phyloP scores from a whole-genome alignment of 140 eudicot species.

The Bidens hawaiensis region DNA sequence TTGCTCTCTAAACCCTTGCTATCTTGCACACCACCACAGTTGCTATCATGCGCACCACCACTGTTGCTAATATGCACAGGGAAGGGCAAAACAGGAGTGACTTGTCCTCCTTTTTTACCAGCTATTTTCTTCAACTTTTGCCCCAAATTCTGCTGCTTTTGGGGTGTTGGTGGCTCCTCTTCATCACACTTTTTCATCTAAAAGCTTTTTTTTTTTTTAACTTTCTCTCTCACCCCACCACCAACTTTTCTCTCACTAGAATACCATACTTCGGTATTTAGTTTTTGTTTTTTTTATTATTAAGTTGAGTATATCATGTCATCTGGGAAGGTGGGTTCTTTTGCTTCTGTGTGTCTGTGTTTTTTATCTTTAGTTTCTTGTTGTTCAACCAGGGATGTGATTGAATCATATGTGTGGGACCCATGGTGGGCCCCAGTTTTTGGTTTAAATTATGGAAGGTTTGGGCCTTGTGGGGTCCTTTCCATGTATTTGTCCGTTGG shows the following conservation, averaged over 20 bases:
- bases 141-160: slow-evolving; percentile 60
- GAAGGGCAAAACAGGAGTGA: slow-evolving; percentile 59
- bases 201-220: slow-evolving; percentile 11
- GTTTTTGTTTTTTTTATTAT: slow-evolving; percentile 18
- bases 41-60: slow-evolving; percentile 33
- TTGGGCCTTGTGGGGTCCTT: slow-evolving; percentile 23
- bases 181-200: slow-evolving; percentile 43
- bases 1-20: slow-evolving; percentile 12
- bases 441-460: slow-evolving; percentile 19
- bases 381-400: slow-evolving; percentile 21
- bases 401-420: slow-evolving; percentile 28
- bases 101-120: slow-evolving; percentile 70
- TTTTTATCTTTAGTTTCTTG: not conserved
- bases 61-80: slow-evolving; percentile 20
- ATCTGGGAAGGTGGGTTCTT: slow-evolving; percentile 10
- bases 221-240: slow-evolving; percentile 25
- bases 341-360: not conserved
- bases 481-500: slow-evolving; percentile 9
- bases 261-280: not conserved
- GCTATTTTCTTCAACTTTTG: slow-evolving; percentile 54
- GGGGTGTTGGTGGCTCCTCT: slow-evolving; percentile 37
- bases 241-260: slow-evolving; percentile 40
- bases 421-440: slow-evolving; percentile 19
- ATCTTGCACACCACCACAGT: slow-evolving; percentile 24
- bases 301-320: slow-evolving; percentile 4